These are phyloP conservation scores for Colletotrichum theobromicola DNA, from an alignment of 2,329 filamentous ascomycete genomes.

Conservation along the genomic window DNA sequence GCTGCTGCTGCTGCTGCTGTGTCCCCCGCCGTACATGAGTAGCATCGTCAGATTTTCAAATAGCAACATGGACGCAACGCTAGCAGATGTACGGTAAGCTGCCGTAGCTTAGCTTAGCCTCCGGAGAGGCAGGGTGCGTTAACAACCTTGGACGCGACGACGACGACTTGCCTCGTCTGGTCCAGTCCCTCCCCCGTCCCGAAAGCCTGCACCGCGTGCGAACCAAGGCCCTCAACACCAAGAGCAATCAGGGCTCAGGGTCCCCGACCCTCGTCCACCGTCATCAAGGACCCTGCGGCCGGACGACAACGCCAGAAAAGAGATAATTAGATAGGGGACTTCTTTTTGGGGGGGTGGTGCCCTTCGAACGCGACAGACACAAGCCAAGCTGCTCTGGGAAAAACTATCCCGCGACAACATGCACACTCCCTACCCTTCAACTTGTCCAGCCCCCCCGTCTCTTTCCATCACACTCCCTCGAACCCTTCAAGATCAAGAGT, in stretches of 20 bases:
- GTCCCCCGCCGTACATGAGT: not conserved
- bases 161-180: not conserved
- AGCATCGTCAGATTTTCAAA: not conserved
- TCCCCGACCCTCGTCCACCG: not conserved
- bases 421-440: constrained; percentile 5
- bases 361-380: not conserved
- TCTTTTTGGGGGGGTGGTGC: not conserved
- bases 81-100: not conserved
- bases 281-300: not conserved
- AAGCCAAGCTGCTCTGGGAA: not conserved
- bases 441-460: not conserved
- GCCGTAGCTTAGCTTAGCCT: not conserved
- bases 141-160: not conserved
- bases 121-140: not conserved
- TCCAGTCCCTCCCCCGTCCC: no score
- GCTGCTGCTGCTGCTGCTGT: not conserved
- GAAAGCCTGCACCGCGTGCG: not conserved
- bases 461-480: not conserved
- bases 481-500: not conserved
- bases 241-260: not conserved
- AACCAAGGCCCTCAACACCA: not conserved
- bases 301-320: not conserved
- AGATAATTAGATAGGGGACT: not conserved
- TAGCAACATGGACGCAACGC: not conserved
- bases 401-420: not conserved